Conservation (phyloP, 2,329 filamentous ascomycete species). For the Bipolaris sorokiniana region DNA sequence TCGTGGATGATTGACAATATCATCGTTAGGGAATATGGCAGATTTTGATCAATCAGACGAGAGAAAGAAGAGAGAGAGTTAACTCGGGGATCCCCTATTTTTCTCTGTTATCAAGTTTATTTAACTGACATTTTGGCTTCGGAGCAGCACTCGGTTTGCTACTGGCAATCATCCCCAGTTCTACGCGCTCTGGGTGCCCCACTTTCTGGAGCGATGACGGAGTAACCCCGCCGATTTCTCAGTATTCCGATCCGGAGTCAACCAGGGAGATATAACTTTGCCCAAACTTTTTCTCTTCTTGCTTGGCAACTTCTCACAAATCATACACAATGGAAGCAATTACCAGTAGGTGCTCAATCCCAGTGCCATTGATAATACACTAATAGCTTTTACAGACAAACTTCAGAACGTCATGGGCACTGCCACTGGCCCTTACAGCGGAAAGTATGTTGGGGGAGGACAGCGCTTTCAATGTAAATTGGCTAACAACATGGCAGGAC, state of each 20-base stretch:
- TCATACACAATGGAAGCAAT: conserved; percentile 47
- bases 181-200: conserved; percentile 8
- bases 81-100: too few relatives aligned
- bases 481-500: conserved; percentile 38
- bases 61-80: too few relatives aligned
- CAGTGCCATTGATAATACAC: conserved; percentile 13
- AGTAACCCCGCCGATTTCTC: conserved; percentile 35
- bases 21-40: too few relatives aligned
- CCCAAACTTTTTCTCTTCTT: conserved; percentile 16
- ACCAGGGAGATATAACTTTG: conserved; percentile 33
- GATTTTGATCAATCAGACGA: too few relatives aligned
- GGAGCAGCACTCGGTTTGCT: conserved; percentile 5
- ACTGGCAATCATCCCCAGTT: conserved; percentile 4
- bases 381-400: conserved; percentile 38
- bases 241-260: conserved; percentile 43
- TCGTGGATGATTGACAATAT: not conserved
- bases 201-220: conserved; percentile 44
- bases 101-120: too few relatives aligned
- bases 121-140: not conserved
- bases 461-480: not conserved
- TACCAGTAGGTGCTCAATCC: conserved; percentile 31
- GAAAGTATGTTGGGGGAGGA: conserved; percentile 40
- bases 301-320: conserved; percentile 17
- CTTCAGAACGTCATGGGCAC: conserved; percentile 41
- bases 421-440: conserved; percentile 30